Evolutionary conservation across 106 monocot genomes (phyloP), one percentile per base, ranked within the genome.

Genomic region (Xerophyta viscosa): DNA sequence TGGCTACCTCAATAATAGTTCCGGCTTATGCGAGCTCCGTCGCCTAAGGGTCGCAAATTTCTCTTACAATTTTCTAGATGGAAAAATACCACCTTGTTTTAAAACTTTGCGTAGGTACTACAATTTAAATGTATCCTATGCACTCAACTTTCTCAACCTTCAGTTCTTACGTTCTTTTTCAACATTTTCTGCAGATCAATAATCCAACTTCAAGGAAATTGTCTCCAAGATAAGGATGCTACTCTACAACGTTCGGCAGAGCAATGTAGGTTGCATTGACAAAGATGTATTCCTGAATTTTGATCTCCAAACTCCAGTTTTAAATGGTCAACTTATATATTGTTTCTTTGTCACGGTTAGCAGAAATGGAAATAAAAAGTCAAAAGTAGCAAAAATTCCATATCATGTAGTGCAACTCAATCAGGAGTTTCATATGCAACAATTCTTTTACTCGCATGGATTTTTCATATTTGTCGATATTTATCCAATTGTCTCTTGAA

Each of bases 41-140:
- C 56, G 66, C 29, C 27, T 88, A 24, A 73, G 50, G 47, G 27
- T 73, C 53, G 85, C 72, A 41, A 68, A 89, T 75, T 85, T 96
- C 51, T 96, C 96, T 8, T 82, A 79, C 58, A 96, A 96, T 51
- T 85, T 76, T 71, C 68, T 96, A 12, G 54, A 36, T 54, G 96
- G 96, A 46, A 56, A 68, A 44, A 71, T 96, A 42, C 96, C 88
- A 17, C 27, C 52, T 58, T 96, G 96, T 68, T 55, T 96, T 14
- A 65, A 19, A 20, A 49, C 66, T 61, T 56, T 82, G 43, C 73
- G 75, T 44, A 82, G 82, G 96, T 96, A 70, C 17, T 28, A 62
- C 27, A 8, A 43, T 13, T 46, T 45, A 27, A 27, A 58, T 45
- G 20, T n/a, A 43, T 41, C 23, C 21, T 6, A 11, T 51, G 13